Evolutionary conservation across 2,329 filamentous ascomycete species (phyloP), one percentile per base, ranked within the genome.

Genomic region (Pyrenophora teres): DNA sequence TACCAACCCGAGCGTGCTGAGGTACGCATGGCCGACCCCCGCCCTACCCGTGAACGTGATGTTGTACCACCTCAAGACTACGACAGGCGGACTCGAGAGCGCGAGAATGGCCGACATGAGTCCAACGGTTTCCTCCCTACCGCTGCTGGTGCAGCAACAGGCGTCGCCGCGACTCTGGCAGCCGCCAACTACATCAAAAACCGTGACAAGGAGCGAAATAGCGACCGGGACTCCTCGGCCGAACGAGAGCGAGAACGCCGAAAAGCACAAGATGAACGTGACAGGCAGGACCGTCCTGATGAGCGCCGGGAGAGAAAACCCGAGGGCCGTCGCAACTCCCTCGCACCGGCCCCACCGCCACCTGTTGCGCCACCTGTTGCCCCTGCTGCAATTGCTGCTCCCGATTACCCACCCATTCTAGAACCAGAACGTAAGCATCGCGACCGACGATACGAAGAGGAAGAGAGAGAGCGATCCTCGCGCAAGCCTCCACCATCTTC

Each of bases 201-300:
- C 21, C 68, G 63, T 18, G 73, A 71, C 9, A 63, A 65, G 33
- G 68, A 68, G 68, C 69, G 57, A 23, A 36, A 31, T n/a, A 53
- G 45, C 21, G 68, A 21, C 40, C 50, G 50, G 36, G 50, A 53
- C 46, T 53, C 50, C 3, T 53, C 50, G 7, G 50, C 46, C 9
- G 50, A 53, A 13, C 40, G 81, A 74, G 69, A 77, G 64, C 69
- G 81, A 74, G 69, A 77, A 65, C 57, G 60, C 18, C 60, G 59
- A 16, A 58, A 54, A 44, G 60, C 65, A 37, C 57, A 67, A 16
- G 69, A 72, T 21, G 73, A 71, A 35, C 67, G 67, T 18, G 63
- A 65, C 21, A 55, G 57, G 35, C 62, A 60, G 35, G 63, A 65
- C 36, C 58, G 63, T 15, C 54, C 53, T 32, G 63, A 65, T 6